phyloP scores from a whole-genome alignment of 108 stramenopile genomes.

The Poteriospumella lacustris region DNA sequence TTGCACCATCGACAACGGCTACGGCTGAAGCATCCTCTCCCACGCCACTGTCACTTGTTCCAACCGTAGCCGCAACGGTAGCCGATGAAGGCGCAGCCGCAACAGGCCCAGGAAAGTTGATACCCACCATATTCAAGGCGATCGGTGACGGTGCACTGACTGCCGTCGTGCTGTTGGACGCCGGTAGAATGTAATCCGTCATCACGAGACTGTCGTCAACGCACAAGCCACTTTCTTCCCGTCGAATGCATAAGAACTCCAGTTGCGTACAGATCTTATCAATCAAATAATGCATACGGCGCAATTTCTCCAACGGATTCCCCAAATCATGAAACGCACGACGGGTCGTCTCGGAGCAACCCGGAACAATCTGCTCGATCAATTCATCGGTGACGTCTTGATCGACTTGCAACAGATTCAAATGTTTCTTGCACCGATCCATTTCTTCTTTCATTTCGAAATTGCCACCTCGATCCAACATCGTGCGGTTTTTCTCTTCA shows the following conservation, averaged over 20 bases:
- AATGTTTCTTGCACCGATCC: constrained; percentile 72
- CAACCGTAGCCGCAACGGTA: too few species aligned
- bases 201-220: too few species aligned
- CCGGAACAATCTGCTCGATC: constrained; percentile 67
- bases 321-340: constrained; percentile 70
- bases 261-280: constrained; percentile 46
- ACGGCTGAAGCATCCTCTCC: too few species aligned
- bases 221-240: too few species aligned
- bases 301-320: constrained; percentile 75
- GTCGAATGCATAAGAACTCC: neutral
- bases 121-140: too few species aligned
- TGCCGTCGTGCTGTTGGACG: too few species aligned
- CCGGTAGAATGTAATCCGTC: too few species aligned
- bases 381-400: constrained; percentile 52
- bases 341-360: constrained; percentile 61
- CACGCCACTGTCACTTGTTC: too few species aligned
- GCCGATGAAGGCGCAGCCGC: too few species aligned
- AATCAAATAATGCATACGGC: constrained; percentile 71
- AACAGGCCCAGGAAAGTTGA: too few species aligned
- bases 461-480: constrained; percentile 91
- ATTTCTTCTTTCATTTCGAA: constrained; percentile 81
- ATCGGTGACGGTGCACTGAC: too few species aligned
- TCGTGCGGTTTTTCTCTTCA: constrained; percentile 64
- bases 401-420: constrained; percentile 74
- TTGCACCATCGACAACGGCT: too few species aligned